phyloP scores from a whole-genome alignment of 202 grass and related monocot species.

The Carex arenaria region DNA sequence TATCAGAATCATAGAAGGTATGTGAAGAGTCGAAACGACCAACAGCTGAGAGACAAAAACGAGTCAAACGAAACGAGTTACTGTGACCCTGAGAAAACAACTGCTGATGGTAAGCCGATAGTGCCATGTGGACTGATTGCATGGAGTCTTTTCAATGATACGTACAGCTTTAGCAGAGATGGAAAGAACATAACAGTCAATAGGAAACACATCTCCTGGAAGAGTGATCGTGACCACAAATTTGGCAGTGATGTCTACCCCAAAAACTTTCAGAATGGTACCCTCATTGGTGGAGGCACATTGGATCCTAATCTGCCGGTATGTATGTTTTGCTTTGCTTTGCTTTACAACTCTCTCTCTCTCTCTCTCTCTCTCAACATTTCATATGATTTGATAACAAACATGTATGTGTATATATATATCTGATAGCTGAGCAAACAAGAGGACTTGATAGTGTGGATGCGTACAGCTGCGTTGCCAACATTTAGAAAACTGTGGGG shows the following conservation, averaged over 20 bases:
- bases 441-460: conserved; percentile 98
- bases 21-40: conserved; percentile 94
- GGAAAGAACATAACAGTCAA: conserved; percentile 57
- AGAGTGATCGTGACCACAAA: conserved; percentile 97
- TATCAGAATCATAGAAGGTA: conserved; percentile 99
- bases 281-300: conserved; percentile 54
- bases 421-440: conserved; percentile 68
- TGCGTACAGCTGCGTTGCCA: conserved; percentile 92
- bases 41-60: conserved; percentile 43
- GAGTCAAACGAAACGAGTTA: conserved; percentile 44
- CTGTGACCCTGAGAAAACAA: conserved; percentile 82
- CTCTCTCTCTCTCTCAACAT: too few species aligned
- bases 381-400: too few species aligned
- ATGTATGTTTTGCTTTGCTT: neutral
- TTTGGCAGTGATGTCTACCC: conserved; percentile 91
- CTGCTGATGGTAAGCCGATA: conserved; percentile 54
- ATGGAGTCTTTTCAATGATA: conserved; percentile 99
- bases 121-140: conserved; percentile 96
- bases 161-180: conserved; percentile 64
- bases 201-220: conserved; percentile 93
- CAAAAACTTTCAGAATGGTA: conserved; percentile 87
- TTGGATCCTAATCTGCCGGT: conserved; percentile 50
- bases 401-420: conserved; percentile 10
- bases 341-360: neutral
- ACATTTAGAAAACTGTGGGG: conserved; percentile 97